A percentile compares a stretch with the other conserved stretches of the same genome.
phyloP scores from a whole-genome alignment of 2,329 filamentous ascomycete species.

The Paecilomyces formosus region DNA sequence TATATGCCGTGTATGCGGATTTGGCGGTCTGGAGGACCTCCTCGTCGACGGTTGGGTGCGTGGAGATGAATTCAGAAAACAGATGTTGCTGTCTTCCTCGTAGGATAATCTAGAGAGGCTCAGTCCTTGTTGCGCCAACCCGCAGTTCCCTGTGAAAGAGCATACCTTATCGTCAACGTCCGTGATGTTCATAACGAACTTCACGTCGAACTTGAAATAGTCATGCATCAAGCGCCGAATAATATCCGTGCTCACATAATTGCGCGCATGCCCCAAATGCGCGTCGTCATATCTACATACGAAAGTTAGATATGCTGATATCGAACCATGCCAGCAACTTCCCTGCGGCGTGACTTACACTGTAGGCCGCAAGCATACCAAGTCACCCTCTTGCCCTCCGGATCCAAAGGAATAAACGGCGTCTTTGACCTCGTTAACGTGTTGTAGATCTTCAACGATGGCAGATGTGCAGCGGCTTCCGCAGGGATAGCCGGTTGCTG shows the following conservation, averaged over 20 bases:
- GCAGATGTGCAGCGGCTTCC: conserved; percentile 29
- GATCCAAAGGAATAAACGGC: conserved; percentile 65
- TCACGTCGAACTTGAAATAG: conserved; percentile 75
- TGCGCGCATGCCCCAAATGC: conserved; percentile 76
- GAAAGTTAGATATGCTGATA: background rate
- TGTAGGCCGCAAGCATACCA: conserved; percentile 92
- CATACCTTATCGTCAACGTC: conserved; percentile 68
- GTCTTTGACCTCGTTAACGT: conserved; percentile 69
- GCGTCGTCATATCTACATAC: conserved; percentile 65
- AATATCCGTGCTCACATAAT: conserved; percentile 88
- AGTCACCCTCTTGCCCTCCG: conserved; percentile 58
- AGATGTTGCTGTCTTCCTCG: conserved; percentile 70
- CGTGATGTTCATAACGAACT: conserved; percentile 91
- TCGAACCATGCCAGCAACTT: background rate
- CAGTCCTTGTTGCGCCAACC: background rate
- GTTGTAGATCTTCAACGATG: conserved; percentile 70
- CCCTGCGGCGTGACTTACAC: conserved; percentile 65
- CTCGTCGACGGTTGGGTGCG: conserved; percentile 37
- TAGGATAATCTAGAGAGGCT: conserved; percentile 48
- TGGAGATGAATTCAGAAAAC: conserved; percentile 58
- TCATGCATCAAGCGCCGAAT: conserved; percentile 73
- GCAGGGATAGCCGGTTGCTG: conserved; percentile 27
- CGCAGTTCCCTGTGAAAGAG: background rate
- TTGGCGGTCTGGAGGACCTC: conserved; percentile 44
- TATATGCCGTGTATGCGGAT: conserved; percentile 48